Evolutionary conservation across 495 filamentous ascomycete genomes (phyloP).

Genomic region (Penicillium chermesinum): DNA sequence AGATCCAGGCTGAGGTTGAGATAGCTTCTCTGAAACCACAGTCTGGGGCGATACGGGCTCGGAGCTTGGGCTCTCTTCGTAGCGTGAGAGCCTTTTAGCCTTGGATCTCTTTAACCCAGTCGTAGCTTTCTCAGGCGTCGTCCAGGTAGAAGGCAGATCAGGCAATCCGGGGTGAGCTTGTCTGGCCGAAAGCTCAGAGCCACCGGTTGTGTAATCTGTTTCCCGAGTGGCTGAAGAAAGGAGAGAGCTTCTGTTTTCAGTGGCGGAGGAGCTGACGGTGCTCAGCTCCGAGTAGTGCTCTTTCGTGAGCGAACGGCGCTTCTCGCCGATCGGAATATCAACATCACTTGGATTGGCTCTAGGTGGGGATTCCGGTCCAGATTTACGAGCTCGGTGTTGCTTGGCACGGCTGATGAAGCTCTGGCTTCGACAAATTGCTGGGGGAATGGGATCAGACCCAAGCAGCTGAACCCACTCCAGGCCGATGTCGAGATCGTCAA

Average conservation of each 20-base stretch:
- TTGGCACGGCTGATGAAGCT: constrained; percentile 48
- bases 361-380: constrained; percentile 29
- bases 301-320: constrained; percentile 33
- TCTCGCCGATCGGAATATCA: constrained; percentile 75
- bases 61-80: constrained; percentile 34
- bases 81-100: constrained; percentile 48
- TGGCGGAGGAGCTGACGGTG: constrained; percentile 29
- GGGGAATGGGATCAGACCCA: constrained; percentile 70
- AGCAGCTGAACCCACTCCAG: constrained; percentile 85
- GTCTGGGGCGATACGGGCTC: constrained; percentile 21
- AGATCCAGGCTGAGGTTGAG: constrained; percentile 1
- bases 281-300: constrained; percentile 37
- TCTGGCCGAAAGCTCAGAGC: constrained; percentile 22
- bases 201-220: constrained; percentile 32
- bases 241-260: constrained; percentile 28
- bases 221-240: constrained; percentile 34
- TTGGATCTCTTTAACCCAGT: constrained; percentile 49
- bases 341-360: constrained; percentile 49
- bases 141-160: constrained; percentile 24
- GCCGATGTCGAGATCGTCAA: constrained; percentile 68
- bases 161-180: constrained; percentile 17
- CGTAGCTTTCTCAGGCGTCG: constrained; percentile 24
- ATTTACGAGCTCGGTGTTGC: constrained; percentile 31
- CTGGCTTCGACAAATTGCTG: constrained; percentile 46
- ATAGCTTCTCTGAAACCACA: constrained; percentile 1